Percentiles rank a stretch among this genome's conserved stretches.
These are phyloP conservation scores for Trichoderma asperelloides DNA, from an alignment of 495 filamentous ascomycete genomes.

Conservation along the genomic window DNA sequence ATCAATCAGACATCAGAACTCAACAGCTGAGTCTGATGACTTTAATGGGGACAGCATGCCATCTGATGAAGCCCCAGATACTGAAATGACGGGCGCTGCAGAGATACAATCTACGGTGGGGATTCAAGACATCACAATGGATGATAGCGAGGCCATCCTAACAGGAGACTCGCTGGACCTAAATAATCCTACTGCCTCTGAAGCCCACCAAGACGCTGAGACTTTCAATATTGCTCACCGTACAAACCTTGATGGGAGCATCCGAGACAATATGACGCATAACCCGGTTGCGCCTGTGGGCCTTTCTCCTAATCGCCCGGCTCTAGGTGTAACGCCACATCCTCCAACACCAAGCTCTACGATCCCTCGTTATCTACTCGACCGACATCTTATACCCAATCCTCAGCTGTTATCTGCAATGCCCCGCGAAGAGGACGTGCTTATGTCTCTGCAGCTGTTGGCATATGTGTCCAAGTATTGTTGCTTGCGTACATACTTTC, in stretches of 20 bases:
- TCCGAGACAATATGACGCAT: slow-evolving; percentile 50
- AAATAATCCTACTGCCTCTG: slow-evolving; percentile 68
- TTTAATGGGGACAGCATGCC: slow-evolving; percentile 70
- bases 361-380: slow-evolving; percentile 64
- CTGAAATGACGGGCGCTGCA: slow-evolving; percentile 62
- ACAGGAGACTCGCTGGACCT: slow-evolving; percentile 66
- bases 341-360: slow-evolving; percentile 55
- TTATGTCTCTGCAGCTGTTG: slow-evolving; percentile 96
- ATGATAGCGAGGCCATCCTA: slow-evolving; percentile 68
- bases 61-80: slow-evolving; percentile 54
- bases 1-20: slow-evolving; percentile 79
- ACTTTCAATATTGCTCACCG: slow-evolving; percentile 97
- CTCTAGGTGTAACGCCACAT: slow-evolving; percentile 62
- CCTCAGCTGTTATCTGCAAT: slow-evolving; percentile 73
- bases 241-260: slow-evolving; percentile 76
- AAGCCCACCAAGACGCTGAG: slow-evolving; percentile 64
- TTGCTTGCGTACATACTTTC: slow-evolving; percentile 89
- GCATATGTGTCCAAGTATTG: slow-evolving; percentile 99
- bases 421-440: slow-evolving; percentile 91
- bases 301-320: slow-evolving; percentile 68
- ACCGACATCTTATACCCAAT: slow-evolving; percentile 54
- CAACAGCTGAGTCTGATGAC: slow-evolving; percentile 80
- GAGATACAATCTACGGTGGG: slow-evolving; percentile 73
- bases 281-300: slow-evolving; percentile 54
- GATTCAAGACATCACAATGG: slow-evolving; percentile 67